Base-by-base conservation (phyloP, 805 yeast species). In the Wickerhamiella cacticola region DNA sequence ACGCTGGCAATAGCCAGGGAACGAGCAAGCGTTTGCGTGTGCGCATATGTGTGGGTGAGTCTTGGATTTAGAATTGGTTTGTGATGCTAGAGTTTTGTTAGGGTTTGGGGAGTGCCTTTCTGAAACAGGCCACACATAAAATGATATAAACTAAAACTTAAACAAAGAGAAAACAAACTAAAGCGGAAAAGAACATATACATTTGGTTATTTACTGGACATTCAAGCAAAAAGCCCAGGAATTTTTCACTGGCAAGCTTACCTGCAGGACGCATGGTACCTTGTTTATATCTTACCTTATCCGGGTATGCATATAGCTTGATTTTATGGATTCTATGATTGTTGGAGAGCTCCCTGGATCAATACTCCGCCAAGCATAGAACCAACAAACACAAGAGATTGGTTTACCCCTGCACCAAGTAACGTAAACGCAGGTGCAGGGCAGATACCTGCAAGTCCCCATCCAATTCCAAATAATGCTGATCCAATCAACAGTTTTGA, bases 381-480 rank as follows among this genome's bases (percentile, higher is more conserved):
- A 5, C 33, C 41, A 19, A 44, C 26, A 35, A 44, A 44, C 16
- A 22, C 15, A 2, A 35, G 7, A 3, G 40, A 39, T 21, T 44
- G n/a, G 8, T 43, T 15, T 3, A 29, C 46, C 6, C 41, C 41
- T 3, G 34, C 35, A 6, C 24, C 18, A 7, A 46, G 13, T 13
- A 41, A 25, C 24, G 49, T 33, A 22, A 46, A 23, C 5, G 45
- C 49, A 4, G 49, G 49, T n/a, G 45, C 49, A 9, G 49, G 49
- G 28, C 49, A 46, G 21, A 46, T 19, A 10, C 49, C 49, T 15
- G 16, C 45, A 3, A 46, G 40, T n/a, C 45, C 49, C 49, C 49
- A 46, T 28, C 49, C 49, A 2, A 46, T 18, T 5, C 49, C 49
- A 39, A 46, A 46, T 2, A 46, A 8, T 5, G 35, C 39, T 16